Conservation (phyloP, 2,329 filamentous ascomycete species). For the Colletotrichum sp. region DNA sequence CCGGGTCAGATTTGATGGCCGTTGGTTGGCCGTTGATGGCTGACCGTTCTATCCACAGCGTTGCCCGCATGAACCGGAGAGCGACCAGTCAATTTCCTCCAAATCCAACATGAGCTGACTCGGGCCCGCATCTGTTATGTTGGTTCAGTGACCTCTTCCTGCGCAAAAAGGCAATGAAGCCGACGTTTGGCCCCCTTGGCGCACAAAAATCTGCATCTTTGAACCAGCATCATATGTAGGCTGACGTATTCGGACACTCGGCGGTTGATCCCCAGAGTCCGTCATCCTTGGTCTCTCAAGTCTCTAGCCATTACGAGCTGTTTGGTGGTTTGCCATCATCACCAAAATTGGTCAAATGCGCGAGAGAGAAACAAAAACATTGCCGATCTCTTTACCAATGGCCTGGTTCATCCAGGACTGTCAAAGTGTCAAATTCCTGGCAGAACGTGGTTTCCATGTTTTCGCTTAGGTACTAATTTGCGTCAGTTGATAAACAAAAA, state of each 20-base stretch:
- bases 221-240: neutral
- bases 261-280: neutral
- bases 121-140: neutral
- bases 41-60: neutral
- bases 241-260: neutral
- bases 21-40: neutral
- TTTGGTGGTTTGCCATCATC: neutral
- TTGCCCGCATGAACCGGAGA: neutral
- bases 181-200: conserved; percentile 7
- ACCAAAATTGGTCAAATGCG: neutral
- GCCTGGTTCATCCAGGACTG: neutral
- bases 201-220: neutral
- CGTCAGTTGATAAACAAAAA: neutral
- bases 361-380: neutral
- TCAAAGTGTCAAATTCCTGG: neutral
- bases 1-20: neutral
- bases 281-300: neutral
- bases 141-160: neutral
- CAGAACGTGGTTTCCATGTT: neutral
- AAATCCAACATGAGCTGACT: neutral
- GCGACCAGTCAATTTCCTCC: neutral
- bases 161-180: conserved; percentile 1
- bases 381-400: neutral
- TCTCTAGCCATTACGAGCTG: too few relatives aligned
- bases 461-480: neutral